Evolutionary conservation across 495 filamentous ascomycete genomes (phyloP), one percentile per base, ranked within the genome.

Genomic region (Penicillium maclennaniae): DNA sequence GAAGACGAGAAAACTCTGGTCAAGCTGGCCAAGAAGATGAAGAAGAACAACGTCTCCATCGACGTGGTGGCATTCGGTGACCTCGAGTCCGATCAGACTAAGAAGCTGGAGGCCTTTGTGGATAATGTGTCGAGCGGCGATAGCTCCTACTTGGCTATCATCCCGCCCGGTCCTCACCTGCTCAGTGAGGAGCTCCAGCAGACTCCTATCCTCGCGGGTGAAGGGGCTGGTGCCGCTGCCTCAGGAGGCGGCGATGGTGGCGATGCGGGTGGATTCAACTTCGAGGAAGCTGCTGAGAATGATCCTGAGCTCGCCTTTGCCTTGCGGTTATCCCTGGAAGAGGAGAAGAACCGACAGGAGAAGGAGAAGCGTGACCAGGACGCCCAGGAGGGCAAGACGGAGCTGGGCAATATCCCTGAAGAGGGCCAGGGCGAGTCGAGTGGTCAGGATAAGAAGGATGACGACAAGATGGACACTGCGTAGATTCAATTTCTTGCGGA

Each of bases 321-420:
- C n/a, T 76, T 98, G 66, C 83, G 93, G 54, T 92, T 99, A 88
- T 95, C 89, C 66, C 87, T 95, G 81, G 95, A 99, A 69, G 95
- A 97, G 65, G 93, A 95, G 79, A 95, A 93, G 79, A 90, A 88
- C 53, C 76, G 93, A 62, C 83, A 93, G 70, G 92, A 95, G 63
- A 88, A 87, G 73, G 81, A 85, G 59, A 88, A 87, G 66, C 83
- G 83, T 55, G 89, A 89, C 34, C 79, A 84, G 51, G 87, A 89
- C 56, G 86, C 84, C 47, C 79, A 83, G 56, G 87, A 91, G 68
- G 78, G 78, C 41, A 86, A 83, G 71, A 78, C 75, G 40, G 74
- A 75, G 44, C 73, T 96, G 54, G 92, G 91, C 66, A 81, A 78
- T 38, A 91, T 97, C 63, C 83, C 89, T 59, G 93, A 97, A 68